Percentiles rank a stretch among this genome's conserved stretches.
Evolutionary conservation across 2,329 filamentous ascomycete genomes (phyloP).

Genomic region (Fusarium kyushuense): DNA sequence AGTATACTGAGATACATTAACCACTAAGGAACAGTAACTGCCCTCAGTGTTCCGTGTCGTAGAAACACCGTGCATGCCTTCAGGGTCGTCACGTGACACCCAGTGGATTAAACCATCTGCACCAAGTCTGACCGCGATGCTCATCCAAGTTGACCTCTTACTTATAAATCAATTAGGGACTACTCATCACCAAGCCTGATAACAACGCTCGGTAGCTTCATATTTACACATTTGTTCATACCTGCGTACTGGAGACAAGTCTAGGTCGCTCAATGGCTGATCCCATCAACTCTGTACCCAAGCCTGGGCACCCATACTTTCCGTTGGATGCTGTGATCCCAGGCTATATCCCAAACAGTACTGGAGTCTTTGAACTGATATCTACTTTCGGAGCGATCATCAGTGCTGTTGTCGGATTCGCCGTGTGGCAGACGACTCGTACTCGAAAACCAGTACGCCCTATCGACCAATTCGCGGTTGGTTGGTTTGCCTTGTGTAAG

Average conservation of each 20-base stretch:
- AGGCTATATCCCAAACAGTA: constrained; percentile 60
- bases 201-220: not conserved
- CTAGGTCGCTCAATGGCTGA: constrained; percentile 6
- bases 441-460: constrained; percentile 39
- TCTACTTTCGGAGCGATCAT: constrained; percentile 53
- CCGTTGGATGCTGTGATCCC: constrained; percentile 59
- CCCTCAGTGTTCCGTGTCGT: not conserved
- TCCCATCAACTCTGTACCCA: constrained; percentile 1
- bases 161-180: not conserved
- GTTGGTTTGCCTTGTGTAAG: constrained; percentile 68
- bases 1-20: not conserved
- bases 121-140: not conserved
- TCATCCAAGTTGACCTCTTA: not conserved
- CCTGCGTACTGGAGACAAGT: not conserved
- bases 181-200: too few relatives aligned
- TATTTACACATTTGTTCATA: not conserved
- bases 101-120: constrained; percentile 7
- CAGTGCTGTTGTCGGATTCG: constrained; percentile 51
- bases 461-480: constrained; percentile 58
- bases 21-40: not conserved
- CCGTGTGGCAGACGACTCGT: constrained; percentile 44
- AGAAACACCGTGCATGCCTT: not conserved
- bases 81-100: constrained; percentile 22
- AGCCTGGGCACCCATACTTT: constrained; percentile 62
- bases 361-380: constrained; percentile 55